phyloP scores from a whole-genome alignment of 2,329 filamentous ascomycete species.

The Arthroderma uncinatum region DNA sequence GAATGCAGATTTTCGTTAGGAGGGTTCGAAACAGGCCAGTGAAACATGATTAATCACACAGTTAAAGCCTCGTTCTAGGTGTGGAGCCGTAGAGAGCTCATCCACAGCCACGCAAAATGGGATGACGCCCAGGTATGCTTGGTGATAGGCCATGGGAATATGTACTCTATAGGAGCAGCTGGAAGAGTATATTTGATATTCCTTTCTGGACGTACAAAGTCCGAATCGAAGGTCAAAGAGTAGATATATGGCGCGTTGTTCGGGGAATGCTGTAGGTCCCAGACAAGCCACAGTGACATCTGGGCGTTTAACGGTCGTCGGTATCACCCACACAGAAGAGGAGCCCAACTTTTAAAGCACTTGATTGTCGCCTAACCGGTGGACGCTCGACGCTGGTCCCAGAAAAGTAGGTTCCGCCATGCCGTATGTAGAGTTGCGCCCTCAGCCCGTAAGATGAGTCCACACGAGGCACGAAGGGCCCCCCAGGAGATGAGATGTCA shows the following conservation, averaged over 20 bases:
- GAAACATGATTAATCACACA: slow-evolving; percentile 6
- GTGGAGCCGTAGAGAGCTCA: slow-evolving; percentile 1
- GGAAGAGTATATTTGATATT: neutral
- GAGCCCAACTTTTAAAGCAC: neutral
- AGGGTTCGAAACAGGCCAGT: slow-evolving; percentile 3
- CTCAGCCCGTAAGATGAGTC: neutral
- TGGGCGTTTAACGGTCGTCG: slow-evolving; percentile 2
- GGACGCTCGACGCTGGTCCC: slow-evolving; percentile 4
- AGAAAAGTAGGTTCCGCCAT: slow-evolving; percentile 3
- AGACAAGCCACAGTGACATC: slow-evolving; percentile 4
- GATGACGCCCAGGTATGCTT: too few relatives aligned
- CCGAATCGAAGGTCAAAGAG: neutral
- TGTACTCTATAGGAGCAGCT: too few relatives aligned
- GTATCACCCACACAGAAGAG: neutral
- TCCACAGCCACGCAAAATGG: slow-evolving; percentile 1
- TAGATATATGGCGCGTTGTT: neutral
- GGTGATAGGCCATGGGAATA: too few relatives aligned
- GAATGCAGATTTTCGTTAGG: neutral
- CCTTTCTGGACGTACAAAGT: neutral
- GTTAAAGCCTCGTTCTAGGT: neutral
- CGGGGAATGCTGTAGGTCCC: neutral
- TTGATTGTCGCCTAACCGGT: neutral
- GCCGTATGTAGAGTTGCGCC: neutral
- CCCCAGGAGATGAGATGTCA: neutral
- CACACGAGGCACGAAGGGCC: too few relatives aligned